These are phyloP conservation scores for Daldinia grandis DNA, from an alignment of 495 filamentous ascomycete species.

Conservation along the genomic window DNA sequence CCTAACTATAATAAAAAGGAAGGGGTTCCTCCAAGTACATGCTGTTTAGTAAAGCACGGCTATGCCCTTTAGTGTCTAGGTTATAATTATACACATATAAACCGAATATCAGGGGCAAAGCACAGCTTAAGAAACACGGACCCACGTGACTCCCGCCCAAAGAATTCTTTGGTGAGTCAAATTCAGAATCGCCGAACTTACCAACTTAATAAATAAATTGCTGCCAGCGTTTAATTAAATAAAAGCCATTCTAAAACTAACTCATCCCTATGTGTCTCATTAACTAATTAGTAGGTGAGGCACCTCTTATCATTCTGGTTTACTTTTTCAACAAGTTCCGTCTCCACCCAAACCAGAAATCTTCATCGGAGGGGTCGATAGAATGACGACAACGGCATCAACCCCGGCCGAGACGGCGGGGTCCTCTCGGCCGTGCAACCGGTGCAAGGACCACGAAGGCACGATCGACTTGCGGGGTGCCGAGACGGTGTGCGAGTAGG, in stretches of 20 bases:
- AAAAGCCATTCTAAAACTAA: background rate
- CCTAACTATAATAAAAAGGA: background rate
- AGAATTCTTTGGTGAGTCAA: conserved; percentile 28
- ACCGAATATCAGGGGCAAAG: background rate
- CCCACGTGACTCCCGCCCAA: conserved; percentile 27
- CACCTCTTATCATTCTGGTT: no score
- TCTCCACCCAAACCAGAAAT: background rate
- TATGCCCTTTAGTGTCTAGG: background rate
- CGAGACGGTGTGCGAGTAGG: conserved; percentile 52
- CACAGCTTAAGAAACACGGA: conserved; percentile 5
- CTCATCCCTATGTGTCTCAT: no score
- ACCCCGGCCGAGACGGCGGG: conserved; percentile 23
- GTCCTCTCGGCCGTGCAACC: conserved; percentile 44
- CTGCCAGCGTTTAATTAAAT: background rate
- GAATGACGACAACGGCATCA: conserved; percentile 34
- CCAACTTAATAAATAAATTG: background rate
- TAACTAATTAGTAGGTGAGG: no score
- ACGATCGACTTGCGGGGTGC: conserved; percentile 49
- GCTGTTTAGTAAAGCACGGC: background rate
- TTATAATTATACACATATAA: no score
- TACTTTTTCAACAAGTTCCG: background rate
- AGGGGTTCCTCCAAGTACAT: background rate
- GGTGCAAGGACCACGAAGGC: conserved; percentile 48
- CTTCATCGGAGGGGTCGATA: background rate
- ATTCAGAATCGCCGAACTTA: background rate